These are phyloP conservation scores for Friedmanniomyces endolithicus DNA, from an alignment of 495 filamentous ascomycete species.

Conservation along the genomic window DNA sequence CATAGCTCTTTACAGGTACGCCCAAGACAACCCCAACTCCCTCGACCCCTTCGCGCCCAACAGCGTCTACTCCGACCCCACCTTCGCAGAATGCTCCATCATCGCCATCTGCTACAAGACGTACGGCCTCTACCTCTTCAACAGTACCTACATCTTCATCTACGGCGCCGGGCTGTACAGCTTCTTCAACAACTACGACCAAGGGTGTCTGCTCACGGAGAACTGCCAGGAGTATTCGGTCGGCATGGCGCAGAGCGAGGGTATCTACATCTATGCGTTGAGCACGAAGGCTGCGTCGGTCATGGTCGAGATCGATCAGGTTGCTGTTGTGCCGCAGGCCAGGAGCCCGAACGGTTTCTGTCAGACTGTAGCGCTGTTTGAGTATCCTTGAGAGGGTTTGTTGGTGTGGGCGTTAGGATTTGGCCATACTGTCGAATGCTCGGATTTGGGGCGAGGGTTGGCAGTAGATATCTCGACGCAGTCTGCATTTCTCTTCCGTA, in stretches of 20 bases:
- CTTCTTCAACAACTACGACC: constrained; percentile 50
- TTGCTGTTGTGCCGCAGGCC: constrained; percentile 43
- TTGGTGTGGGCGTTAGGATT: too few relatives aligned
- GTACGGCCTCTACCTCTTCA: constrained; percentile 64
- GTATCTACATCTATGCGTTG: constrained; percentile 62
- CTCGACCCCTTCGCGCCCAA: constrained; percentile 54
- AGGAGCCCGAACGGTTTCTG: constrained; percentile 65
- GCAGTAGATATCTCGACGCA: too few relatives aligned
- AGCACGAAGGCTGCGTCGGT: constrained; percentile 79
- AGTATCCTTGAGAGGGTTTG: constrained; percentile 8
- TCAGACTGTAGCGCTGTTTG: constrained; percentile 51
- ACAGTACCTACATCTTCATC: constrained; percentile 22
- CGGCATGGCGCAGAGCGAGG: constrained; percentile 53
- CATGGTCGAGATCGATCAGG: constrained; percentile 59
- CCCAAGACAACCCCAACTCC: constrained; percentile 72
- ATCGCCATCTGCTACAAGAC: constrained; percentile 55
- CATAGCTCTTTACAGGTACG: constrained; percentile 40
- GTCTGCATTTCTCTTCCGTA: too few relatives aligned
- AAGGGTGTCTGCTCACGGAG: constrained; percentile 60
- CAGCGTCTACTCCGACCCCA: constrained; percentile 56
- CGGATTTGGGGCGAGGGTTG: too few relatives aligned
- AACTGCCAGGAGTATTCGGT: constrained; percentile 81
- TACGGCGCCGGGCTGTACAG: constrained; percentile 36
- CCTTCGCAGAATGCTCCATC: constrained; percentile 51
- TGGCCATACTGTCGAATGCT: too few relatives aligned